phyloP scores from a whole-genome alignment of 2,329 filamentous ascomycete species.

The Penicillium brevicompactum region DNA sequence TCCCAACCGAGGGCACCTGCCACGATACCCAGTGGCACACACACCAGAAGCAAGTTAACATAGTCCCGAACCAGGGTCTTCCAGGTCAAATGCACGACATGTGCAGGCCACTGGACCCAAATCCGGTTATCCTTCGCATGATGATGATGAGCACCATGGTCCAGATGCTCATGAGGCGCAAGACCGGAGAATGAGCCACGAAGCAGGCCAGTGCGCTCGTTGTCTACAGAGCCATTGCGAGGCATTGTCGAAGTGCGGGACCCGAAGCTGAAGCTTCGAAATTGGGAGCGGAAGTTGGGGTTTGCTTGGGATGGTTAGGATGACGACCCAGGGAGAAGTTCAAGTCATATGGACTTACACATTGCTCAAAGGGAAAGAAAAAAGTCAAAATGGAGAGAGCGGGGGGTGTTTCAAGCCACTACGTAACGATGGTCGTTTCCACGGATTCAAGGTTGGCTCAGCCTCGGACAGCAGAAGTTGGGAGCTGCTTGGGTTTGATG shows the following conservation, averaged over 20 bases:
- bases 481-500: not conserved
- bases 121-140: constrained; percentile 39
- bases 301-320: constrained; percentile 20
- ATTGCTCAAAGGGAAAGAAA: not conserved
- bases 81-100: constrained; percentile 45
- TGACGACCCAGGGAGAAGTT: not conserved
- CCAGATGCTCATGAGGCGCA: constrained; percentile 13
- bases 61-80: constrained; percentile 50
- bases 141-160: constrained; percentile 22
- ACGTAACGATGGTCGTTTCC: not conserved
- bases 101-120: constrained; percentile 44
- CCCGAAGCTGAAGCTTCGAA: constrained; percentile 35
- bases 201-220: constrained; percentile 41
- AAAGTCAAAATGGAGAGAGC: constrained; percentile 8
- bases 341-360: not conserved
- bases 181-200: constrained; percentile 22
- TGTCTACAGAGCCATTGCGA: constrained; percentile 34
- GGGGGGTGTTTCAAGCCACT: constrained; percentile 20
- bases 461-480: constrained; percentile 1
- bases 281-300: constrained; percentile 29
- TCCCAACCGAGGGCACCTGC: constrained; percentile 62
- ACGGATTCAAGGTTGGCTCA: constrained; percentile 7
- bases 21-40: constrained; percentile 66
- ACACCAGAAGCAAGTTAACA: constrained; percentile 64
- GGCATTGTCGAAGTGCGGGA: constrained; percentile 30